Conservation (phyloP, 305 asterid genomes). For the Caryopteris hybrid region DNA sequence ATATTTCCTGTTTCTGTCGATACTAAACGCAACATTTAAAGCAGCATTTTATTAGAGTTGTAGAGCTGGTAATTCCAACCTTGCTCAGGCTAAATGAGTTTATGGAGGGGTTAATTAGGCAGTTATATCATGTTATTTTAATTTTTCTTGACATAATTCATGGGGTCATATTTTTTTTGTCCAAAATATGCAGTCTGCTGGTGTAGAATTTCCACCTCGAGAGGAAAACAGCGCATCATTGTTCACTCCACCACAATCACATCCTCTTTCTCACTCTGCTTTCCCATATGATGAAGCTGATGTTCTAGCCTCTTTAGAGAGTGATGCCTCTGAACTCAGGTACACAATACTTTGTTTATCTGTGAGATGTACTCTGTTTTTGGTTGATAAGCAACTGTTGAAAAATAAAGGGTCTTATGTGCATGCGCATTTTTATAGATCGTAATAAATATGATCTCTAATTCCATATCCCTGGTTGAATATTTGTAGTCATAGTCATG, state of each 20-base stretch:
- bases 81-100: neutral
- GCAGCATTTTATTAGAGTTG: neutral
- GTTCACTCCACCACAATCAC: slow-evolving; percentile 75
- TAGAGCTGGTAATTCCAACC: neutral
- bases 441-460: neutral
- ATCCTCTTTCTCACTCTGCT: slow-evolving; percentile 49
- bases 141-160: neutral
- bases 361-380: neutral
- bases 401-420: neutral
- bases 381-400: neutral
- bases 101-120: neutral
- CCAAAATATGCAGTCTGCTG: slow-evolving; percentile 50
- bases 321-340: slow-evolving; percentile 88
- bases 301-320: slow-evolving; percentile 68
- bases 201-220: slow-evolving; percentile 84
- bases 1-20: neutral
- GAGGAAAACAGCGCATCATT: slow-evolving; percentile 61
- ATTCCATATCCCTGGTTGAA: neutral
- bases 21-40: neutral
- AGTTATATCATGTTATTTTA: neutral
- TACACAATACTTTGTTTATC: slow-evolving; percentile 12
- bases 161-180: slow-evolving; percentile 8
- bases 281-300: slow-evolving; percentile 69
- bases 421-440: neutral
- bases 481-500: neutral